Conservation (phyloP, 2,329 filamentous ascomycete species). For the Parascedosporium putredinis region DNA sequence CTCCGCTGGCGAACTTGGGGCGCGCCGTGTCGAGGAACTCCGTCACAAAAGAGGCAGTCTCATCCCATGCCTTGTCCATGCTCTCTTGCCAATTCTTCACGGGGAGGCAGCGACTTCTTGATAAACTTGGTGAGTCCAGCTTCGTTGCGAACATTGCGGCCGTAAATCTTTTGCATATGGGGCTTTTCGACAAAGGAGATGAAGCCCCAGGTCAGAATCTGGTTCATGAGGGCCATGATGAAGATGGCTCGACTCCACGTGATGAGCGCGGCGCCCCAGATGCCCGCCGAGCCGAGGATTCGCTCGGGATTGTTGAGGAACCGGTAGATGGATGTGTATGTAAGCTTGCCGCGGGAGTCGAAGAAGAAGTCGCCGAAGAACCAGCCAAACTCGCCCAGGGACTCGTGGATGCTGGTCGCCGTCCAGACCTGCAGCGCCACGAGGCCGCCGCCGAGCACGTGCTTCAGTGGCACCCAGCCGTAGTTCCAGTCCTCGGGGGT, state of each 20-base stretch:
- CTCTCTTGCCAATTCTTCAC: conserved; percentile 77
- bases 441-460: conserved; percentile 71
- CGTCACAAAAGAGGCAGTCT: conserved; percentile 80
- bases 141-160: conserved; percentile 69
- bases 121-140: conserved; percentile 89
- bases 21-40: conserved; percentile 78
- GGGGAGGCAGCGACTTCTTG: conserved; percentile 73
- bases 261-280: conserved; percentile 91
- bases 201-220: conserved; percentile 76
- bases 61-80: conserved; percentile 77
- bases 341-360: conserved; percentile 76
- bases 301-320: conserved; percentile 97
- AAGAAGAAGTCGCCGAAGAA: conserved; percentile 99
- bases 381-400: conserved; percentile 95
- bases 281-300: conserved; percentile 83
- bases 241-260: conserved; percentile 84
- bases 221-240: conserved; percentile 73
- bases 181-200: conserved; percentile 90
- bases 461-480: conserved; percentile 74
- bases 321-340: conserved; percentile 93
- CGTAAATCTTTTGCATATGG: conserved; percentile 98
- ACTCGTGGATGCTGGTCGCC: conserved; percentile 84
- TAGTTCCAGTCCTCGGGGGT: conserved; percentile 77
- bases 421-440: conserved; percentile 90
- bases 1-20: conserved; percentile 75